Conservation (phyloP, 129 eudicot species). For the Deinandra increscens region DNA sequence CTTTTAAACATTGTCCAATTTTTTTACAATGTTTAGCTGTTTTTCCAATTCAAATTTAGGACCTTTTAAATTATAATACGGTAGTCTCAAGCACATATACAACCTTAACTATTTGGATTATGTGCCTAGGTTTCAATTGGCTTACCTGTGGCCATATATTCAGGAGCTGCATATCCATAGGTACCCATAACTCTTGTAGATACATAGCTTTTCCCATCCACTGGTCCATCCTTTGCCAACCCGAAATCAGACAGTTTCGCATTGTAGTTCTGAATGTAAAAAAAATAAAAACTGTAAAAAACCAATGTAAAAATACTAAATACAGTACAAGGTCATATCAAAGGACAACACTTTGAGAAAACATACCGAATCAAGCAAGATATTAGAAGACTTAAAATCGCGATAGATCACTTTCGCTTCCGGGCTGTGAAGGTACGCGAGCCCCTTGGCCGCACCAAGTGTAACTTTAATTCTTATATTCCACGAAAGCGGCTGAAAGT, state of each 20-base stretch:
- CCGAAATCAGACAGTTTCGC: constrained; percentile 52
- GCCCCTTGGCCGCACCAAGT: constrained; percentile 35
- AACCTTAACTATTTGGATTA: too few relatives aligned
- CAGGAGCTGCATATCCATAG: constrained; percentile 19
- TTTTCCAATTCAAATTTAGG: background rate
- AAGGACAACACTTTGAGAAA: background rate
- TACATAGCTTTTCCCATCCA: constrained; percentile 19
- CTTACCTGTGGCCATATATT: constrained; percentile 15
- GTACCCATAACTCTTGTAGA: constrained; percentile 16
- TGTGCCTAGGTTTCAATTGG: background rate
- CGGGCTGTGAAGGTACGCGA: constrained; percentile 27
- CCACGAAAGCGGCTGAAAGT: constrained; percentile 25
- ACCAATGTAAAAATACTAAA: background rate
- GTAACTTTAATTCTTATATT: constrained; percentile 25
- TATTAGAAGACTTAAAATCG: background rate
- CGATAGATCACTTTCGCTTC: constrained; percentile 24
- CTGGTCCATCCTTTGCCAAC: constrained; percentile 27
- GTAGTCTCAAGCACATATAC: too few relatives aligned
- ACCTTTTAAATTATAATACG: background rate
- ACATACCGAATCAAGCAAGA: constrained; percentile 23
- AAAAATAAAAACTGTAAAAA: constrained; percentile 19
- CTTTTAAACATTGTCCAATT: background rate
- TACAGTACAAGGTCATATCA: background rate
- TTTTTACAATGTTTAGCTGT: background rate
- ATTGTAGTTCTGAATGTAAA: constrained; percentile 25